A percentile compares a stretch with the other conserved stretches of the same genome.
phyloP scores from a whole-genome alignment of 2,329 filamentous ascomycete genomes.

The Ascochyta viciae-villosae region DNA sequence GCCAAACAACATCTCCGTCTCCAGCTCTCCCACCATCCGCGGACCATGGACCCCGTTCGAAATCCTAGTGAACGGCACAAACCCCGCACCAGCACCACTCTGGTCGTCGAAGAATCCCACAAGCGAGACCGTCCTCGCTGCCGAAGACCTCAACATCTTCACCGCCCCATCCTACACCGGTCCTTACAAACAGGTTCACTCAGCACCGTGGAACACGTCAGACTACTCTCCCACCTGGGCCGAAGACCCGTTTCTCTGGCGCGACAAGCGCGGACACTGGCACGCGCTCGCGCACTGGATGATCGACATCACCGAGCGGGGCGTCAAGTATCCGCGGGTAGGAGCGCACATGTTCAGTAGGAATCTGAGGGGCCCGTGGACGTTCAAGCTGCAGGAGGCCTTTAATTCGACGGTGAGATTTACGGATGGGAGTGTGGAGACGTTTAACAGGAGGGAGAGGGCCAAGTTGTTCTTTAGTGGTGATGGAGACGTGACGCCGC shows the following conservation, averaged over 20 bases:
- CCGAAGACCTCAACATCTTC: slow-evolving; percentile 50
- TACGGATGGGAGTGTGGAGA: slow-evolving; percentile 50
- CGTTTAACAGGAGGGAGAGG: slow-evolving; percentile 56
- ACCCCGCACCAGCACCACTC: slow-evolving; percentile 53
- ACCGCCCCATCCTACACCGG: slow-evolving; percentile 34
- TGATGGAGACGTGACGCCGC: slow-evolving; percentile 55
- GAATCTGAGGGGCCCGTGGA: slow-evolving; percentile 39
- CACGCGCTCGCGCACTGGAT: slow-evolving; percentile 48
- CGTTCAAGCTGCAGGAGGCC: slow-evolving; percentile 39
- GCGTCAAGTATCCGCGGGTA: slow-evolving; percentile 41
- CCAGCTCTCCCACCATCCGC: slow-evolving; percentile 17
- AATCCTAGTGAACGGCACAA: slow-evolving; percentile 46
- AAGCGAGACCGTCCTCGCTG: slow-evolving; percentile 40
- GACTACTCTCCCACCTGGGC: slow-evolving; percentile 30
- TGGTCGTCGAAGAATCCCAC: slow-evolving; percentile 39
- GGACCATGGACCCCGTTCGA: slow-evolving; percentile 25
- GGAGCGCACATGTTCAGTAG: slow-evolving; percentile 45
- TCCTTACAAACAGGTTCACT: slow-evolving; percentile 33
- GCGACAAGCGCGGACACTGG: slow-evolving; percentile 46
- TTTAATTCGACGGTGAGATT: slow-evolving; percentile 44
- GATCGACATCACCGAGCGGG: slow-evolving; percentile 37
- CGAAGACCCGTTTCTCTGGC: slow-evolving; percentile 49
- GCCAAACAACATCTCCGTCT: slow-evolving; percentile 31
- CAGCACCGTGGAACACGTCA: slow-evolving; percentile 29
- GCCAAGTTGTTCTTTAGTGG: slow-evolving; percentile 59